Evolutionary conservation across 2,329 filamentous ascomycete genomes (phyloP).

Genomic region (Zalaria sp.): DNA sequence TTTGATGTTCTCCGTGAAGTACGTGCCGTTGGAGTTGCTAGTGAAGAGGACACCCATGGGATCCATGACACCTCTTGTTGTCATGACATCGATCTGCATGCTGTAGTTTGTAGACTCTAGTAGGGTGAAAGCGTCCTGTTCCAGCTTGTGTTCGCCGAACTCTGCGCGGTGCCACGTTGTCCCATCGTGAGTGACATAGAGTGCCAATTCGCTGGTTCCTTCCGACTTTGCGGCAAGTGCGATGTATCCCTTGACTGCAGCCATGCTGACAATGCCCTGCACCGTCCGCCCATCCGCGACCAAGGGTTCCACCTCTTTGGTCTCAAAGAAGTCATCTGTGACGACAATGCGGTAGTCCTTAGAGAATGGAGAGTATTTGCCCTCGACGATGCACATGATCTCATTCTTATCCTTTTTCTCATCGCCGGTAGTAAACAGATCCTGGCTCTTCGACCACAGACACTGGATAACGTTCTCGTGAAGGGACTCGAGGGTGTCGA

Average conservation of each 20-base stretch:
- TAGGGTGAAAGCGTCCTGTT: conserved; percentile 79
- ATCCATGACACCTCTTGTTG: conserved; percentile 26
- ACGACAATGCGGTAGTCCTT: conserved; percentile 66
- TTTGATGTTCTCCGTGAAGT: conserved; percentile 82
- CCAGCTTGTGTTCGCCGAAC: conserved; percentile 73
- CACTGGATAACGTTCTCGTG: conserved; percentile 60
- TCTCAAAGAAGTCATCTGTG: conserved; percentile 70
- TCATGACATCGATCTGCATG: conserved; percentile 90
- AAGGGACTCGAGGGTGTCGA: conserved; percentile 52
- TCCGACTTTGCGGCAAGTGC: conserved; percentile 69
- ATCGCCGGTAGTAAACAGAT: conserved; percentile 57
- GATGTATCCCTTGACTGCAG: conserved; percentile 72
- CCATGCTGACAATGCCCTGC: conserved; percentile 67
- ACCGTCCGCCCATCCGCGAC: conserved; percentile 62
- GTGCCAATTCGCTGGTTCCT: conserved; percentile 76
- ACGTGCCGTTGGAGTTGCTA: conserved; percentile 94
- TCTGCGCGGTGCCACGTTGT: conserved; percentile 81
- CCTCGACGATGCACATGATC: conserved; percentile 66
- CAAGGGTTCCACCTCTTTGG: conserved; percentile 53
- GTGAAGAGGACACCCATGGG: conserved; percentile 81
- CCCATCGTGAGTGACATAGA: conserved; percentile 79
- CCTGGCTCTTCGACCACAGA: conserved; percentile 71
- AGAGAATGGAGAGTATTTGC: conserved; percentile 54
- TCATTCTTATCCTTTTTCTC: conserved; percentile 52
- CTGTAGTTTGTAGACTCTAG: conserved; percentile 96